Evolutionary conservation across 2,329 filamentous ascomycete genomes (phyloP).

Genomic region (Plectosphaerella sp.): DNA sequence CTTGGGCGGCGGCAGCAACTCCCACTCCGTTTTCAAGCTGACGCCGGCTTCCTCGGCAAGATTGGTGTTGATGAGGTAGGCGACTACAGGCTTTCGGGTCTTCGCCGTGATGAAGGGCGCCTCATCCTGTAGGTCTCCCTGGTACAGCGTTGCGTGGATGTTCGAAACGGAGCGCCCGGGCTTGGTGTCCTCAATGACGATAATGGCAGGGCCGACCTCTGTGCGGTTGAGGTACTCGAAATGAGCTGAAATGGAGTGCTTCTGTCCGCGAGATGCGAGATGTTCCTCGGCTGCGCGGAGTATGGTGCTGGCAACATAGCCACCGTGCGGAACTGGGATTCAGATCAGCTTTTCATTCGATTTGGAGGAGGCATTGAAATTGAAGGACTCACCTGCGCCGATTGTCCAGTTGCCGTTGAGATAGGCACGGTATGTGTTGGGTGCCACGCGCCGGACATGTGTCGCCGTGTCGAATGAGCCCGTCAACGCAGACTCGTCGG

Average conservation of each 20-base stretch:
- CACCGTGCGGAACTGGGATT: constrained; percentile 37
- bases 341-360: neutral
- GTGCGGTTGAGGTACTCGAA: constrained; percentile 37
- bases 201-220: constrained; percentile 26
- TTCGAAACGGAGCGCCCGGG: constrained; percentile 34
- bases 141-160: constrained; percentile 36
- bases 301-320: constrained; percentile 38
- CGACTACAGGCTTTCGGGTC: constrained; percentile 25
- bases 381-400: constrained; percentile 12
- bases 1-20: constrained; percentile 10
- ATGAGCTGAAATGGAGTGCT: constrained; percentile 32
- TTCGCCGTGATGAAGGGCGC: constrained; percentile 29
- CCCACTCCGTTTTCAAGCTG: constrained; percentile 7
- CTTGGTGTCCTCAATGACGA: constrained; percentile 36
- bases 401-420: constrained; percentile 17
- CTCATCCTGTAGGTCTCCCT: constrained; percentile 24
- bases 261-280: constrained; percentile 25
- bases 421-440: constrained; percentile 16
- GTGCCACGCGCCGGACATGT: constrained; percentile 13
- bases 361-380: too few species aligned
- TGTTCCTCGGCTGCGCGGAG: constrained; percentile 28
- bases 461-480: constrained; percentile 14
- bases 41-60: constrained; percentile 25
- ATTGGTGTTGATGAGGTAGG: constrained; percentile 34
- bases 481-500: neutral